Evolutionary conservation across 129 eudicot genomes (phyloP), one percentile per base, ranked within the genome.

Genomic region (Ambrosia artemisiifolia): DNA sequence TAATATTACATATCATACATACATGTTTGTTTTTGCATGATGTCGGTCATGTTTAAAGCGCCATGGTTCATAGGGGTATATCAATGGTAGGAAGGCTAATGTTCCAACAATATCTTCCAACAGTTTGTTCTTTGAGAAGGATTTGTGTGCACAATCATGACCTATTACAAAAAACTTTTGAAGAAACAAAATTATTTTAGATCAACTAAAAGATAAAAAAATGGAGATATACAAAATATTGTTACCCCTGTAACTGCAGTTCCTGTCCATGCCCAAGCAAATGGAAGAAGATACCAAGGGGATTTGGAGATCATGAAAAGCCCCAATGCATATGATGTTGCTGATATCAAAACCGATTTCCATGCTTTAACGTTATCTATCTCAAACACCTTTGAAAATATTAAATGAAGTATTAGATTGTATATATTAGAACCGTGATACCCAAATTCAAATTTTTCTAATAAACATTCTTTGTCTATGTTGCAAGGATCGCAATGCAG

Each of bases 221-320:
- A 62, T 61, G 66, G 44, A 57, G 18, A 63, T n/a, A 18, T 30
- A 18, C 3, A 20, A n/a, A 65, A 11, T 44, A 73, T 66, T 75
- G 79, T 85, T 43, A 94, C 98, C 91, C 98, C 98, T 17, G 98
- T 94, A 69, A 94, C 77, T 72, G 98, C 96, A 69, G 97, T 94
- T 70, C 98, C 97, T 16, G 98, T 94, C 96, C 95, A 94, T 56
- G 96, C 98, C 98, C 98, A 94, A 54, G 98, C 97, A 36, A 94
- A 68, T 65, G 98, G 98, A 77, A 94, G 98, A 62, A 94, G 82
- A 80, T 80, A 94, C 97, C 98, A 94, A 7, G 98, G 97, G 38
- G 96, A 79, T 86, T 90, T 94, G 38, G 97, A 75, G 53, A 90
- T 94, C 93, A 84, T 74, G 78, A 85, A 81, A 54, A 94, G 85